Base-by-base conservation (phyloP, 2,329 filamentous ascomycete genomes). In the Penicillium verrucosum region DNA sequence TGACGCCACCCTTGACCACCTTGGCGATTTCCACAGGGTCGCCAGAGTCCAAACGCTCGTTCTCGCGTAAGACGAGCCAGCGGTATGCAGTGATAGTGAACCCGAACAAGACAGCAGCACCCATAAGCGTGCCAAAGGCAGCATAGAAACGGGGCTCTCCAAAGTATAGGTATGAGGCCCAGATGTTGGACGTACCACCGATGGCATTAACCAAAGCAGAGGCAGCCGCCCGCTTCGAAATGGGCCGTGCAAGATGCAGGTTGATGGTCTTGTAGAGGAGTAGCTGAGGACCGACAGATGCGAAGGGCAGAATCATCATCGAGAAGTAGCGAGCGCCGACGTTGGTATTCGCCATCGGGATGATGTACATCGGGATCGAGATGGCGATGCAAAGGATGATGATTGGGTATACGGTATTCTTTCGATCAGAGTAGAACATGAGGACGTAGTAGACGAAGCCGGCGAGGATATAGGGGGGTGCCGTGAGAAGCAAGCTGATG, bases 381-480 rank as follows among this genome's bases (percentile, higher is more conserved):
- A 74, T 72, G 8, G 64, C 54, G 12, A 77, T 70, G n/a, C 68
- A 72, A 7, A 57, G 32, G 6, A 77, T 46, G 14, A 77, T 76
- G 16, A 74, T 67, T 0, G 67, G 66, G 49, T 75, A 68, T 32
- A 65, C 64, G 7, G 59, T 64, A 48, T 76, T 77, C 58, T 71
- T 74, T 32, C 70, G 68, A 58, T 76, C 73, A 1, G 72, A 74
- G 50, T 75, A 73, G 59, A 61, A 74, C 64, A 68, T 68, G 49
- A 77, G 60, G 1, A 56, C 65, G 57, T 68, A 75, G 58, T 73
- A 75, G 43, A 76, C 65, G 4, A 67, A 60, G 3, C 67, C 74
- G 1, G 75, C 75, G 3, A 78, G 68, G 6, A 79, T 67, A 46
- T 80, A 81, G 0, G 78, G 78, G 0, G 79, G 79, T 2, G 74